A percentile compares a stretch with the other conserved stretches of the same genome.
Evolutionary conservation across 352 stramenopile genomes (phyloP).

Genomic region (Phytophthora boehmeriae): DNA sequence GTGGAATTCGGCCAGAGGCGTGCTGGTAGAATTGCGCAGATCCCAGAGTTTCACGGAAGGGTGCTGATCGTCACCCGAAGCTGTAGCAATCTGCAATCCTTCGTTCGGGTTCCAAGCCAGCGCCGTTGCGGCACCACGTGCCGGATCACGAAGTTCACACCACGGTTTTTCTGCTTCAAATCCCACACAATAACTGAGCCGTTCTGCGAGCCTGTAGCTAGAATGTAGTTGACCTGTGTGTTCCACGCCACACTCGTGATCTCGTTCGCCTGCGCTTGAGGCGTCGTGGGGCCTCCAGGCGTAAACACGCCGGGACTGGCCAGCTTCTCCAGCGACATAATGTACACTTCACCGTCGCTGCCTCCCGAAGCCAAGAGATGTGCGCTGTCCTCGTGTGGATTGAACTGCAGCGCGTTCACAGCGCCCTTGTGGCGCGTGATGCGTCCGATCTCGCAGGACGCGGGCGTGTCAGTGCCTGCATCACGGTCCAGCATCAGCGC

Average conservation of each 20-base stretch:
- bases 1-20: constrained; percentile 94
- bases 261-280: constrained; percentile 79
- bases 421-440: constrained; percentile 87
- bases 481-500: constrained; percentile 83
- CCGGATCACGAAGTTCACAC: constrained; percentile 95
- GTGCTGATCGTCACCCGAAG: constrained; percentile 94
- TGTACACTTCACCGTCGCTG: constrained; percentile 95
- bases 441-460: constrained; percentile 74
- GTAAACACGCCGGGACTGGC: constrained; percentile 90
- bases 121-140: constrained; percentile 89
- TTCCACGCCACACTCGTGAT: constrained; percentile 97
- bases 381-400: constrained; percentile 92
- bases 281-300: constrained; percentile 67
- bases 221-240: constrained; percentile 97
- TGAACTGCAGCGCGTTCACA: constrained; percentile 96
- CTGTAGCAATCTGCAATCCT: constrained; percentile 97
- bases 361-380: constrained; percentile 94
- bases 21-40: constrained; percentile 97
- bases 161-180: constrained; percentile 97
- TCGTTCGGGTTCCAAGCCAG: constrained; percentile 98
- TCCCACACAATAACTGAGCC: constrained; percentile 97
- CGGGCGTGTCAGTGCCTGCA: constrained; percentile 31
- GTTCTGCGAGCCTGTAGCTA: constrained; percentile 95
- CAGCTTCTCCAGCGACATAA: constrained; percentile 94
- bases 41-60: constrained; percentile 98